phyloP scores from a whole-genome alignment of 2,329 filamentous ascomycete genomes.

The Hypoxylon sp. region DNA sequence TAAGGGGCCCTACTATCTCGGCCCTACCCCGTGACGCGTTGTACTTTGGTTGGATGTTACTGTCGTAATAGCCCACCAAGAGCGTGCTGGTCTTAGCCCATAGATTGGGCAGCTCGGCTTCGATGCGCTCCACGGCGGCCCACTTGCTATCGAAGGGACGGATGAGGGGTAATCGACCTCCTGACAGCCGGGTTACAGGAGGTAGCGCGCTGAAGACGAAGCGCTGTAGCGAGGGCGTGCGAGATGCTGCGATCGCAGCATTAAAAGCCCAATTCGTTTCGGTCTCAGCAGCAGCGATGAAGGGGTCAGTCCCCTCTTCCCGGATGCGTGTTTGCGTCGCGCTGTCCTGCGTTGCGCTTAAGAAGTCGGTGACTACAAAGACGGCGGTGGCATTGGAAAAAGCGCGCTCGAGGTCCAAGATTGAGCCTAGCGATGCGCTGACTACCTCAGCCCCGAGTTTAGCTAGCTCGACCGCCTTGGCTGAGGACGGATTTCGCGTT shows the following conservation, averaged over 20 bases:
- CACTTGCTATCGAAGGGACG: neutral
- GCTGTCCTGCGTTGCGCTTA: constrained; percentile 1
- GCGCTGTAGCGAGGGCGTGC: neutral
- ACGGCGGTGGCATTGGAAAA: neutral
- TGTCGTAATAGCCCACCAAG: constrained; percentile 1
- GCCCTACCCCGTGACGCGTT: neutral
- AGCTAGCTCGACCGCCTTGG: neutral
- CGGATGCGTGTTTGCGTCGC: neutral
- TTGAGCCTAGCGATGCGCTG: neutral
- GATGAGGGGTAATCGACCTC: neutral
- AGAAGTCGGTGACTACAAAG: neutral
- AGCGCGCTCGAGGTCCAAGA: neutral
- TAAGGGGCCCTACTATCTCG: neutral
- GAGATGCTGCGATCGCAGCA: neutral
- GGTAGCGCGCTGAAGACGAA: neutral
- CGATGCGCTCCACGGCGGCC: neutral
- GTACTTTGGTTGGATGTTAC: neutral
- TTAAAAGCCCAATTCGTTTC: neutral
- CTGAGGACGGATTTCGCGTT: neutral
- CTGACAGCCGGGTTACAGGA: neutral
- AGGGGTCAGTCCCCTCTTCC: neutral
- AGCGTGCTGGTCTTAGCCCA: neutral
- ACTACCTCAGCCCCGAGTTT: neutral
- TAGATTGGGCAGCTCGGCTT: neutral
- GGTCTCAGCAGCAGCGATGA: neutral